Base-by-base conservation (phyloP, 2,329 filamentous ascomycete species). In the Escovopsis weberi region DNA sequence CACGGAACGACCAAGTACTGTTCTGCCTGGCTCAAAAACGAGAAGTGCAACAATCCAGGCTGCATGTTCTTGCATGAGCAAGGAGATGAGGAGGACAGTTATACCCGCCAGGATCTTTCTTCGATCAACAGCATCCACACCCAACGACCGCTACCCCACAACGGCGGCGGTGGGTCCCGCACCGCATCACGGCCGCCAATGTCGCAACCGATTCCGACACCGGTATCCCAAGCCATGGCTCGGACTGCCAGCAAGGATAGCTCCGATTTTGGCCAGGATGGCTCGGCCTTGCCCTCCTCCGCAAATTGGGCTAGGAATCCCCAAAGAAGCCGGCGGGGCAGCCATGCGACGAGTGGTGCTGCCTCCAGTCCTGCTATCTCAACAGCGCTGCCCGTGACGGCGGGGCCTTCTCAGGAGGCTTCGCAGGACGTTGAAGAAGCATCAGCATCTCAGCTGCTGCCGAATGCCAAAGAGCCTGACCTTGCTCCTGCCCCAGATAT, bases 41-140 rank as follows among this genome's bases (percentile, higher is more conserved):
- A 98, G 61, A 82, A 81, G 50, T 98, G 91, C 63, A 87, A 85
- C 44, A 98, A 98, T 56, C 80, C 88, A 41, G 89, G 91, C 48
- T 98, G 91, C 68, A 98, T 95, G 77, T 98, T 98, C 61, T 65
- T 98, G 40, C 91, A 98, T 57, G 93, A 98, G 62, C 84, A 91
- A 34, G 93, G 91, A n/a, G 91, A 98, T 56, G 91, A 95, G 53
- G 89, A 91, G 51, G 89, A 96, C 56, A 95, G 87, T 63, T 96
- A 94, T 59, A 94, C 86, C 8, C 77, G 91, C 39, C 87, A 95
- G 59, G 89, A 95, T 60, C 65, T 96, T 33, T 96, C 89, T 1
- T 93, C 88, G 15, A 85, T 95, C 70, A 96, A 95, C 55, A 89
- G 85, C 46, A 80, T 87, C 44, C 84, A 82, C 48, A 87, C 83